Percentiles rank a stretch among this genome's conserved stretches.
These are phyloP conservation scores for Thymus quinquecostatus DNA, from an alignment of 257 asterid genomes.

Conservation along the genomic window DNA sequence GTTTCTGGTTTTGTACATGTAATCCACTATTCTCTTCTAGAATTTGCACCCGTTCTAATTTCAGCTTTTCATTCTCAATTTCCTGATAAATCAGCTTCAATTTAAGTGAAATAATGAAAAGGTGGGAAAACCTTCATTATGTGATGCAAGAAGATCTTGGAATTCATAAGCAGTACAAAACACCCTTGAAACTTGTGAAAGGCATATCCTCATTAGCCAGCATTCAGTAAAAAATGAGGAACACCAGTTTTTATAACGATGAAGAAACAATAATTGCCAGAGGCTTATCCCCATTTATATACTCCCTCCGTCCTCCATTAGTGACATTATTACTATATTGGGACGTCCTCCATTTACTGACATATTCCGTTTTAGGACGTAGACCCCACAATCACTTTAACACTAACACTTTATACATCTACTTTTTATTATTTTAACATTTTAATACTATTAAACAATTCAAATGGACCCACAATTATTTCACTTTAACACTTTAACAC, in stretches of 20 bases:
- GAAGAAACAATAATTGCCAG: background rate
- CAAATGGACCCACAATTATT: no score
- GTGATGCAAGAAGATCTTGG: slow-evolving; percentile 11
- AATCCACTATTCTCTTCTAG: slow-evolving; percentile 87
- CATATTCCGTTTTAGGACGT: no score
- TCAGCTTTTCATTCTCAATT: slow-evolving; percentile 82
- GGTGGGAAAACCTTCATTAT: background rate
- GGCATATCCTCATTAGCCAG: background rate
- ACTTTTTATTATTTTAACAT: no score
- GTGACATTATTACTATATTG: no score
- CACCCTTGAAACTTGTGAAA: slow-evolving; percentile 7
- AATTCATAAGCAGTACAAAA: background rate
- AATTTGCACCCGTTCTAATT: slow-evolving; percentile 72
- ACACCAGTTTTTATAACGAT: slow-evolving; percentile 3
- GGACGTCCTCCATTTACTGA: no score
- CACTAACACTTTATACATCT: no score
- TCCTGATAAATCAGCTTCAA: slow-evolving; percentile 55
- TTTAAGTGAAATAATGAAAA: slow-evolving; percentile 20
- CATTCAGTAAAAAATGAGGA: background rate
- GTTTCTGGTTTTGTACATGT: slow-evolving; percentile 80
- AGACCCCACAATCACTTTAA: no score
- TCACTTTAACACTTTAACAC: no score
- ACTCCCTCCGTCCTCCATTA: no score
- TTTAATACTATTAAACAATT: no score
- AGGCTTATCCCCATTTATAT: slow-evolving; percentile 11